Conservation (phyloP, 768 basidiomycete species). For the Lentinula guzmanii region DNA sequence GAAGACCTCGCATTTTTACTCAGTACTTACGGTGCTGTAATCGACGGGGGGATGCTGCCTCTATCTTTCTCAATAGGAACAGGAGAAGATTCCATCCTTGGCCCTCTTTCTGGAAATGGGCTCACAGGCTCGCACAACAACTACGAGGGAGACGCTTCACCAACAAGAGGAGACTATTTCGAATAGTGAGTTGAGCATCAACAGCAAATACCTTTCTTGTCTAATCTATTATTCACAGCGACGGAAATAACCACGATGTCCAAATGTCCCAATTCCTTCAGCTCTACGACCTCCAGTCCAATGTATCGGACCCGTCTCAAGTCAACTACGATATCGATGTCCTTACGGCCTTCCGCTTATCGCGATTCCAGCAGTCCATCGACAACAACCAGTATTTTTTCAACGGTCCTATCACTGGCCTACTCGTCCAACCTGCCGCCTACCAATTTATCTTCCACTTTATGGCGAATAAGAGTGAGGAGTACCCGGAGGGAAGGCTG, state of each 20-base stretch:
- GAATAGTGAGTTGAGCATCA: too few relatives aligned
- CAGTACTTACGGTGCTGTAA: not conserved
- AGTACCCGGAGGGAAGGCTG: slow-evolving; percentile 3
- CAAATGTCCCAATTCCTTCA: not conserved
- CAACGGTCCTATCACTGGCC: not conserved
- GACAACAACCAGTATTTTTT: slow-evolving; percentile 2
- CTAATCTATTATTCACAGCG: too few relatives aligned
- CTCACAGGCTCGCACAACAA: slow-evolving; percentile 11
- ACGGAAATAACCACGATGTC: not conserved
- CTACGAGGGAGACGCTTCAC: not conserved
- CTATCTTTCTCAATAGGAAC: not conserved
- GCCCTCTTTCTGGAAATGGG: not conserved
- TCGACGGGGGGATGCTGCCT: not conserved
- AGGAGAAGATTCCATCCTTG: not conserved
- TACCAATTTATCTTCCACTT: not conserved
- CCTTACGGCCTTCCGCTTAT: not conserved
- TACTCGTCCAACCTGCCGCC: not conserved
- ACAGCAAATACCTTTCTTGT: too few relatives aligned
- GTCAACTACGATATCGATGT: slow-evolving; percentile 5
- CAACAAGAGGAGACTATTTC: not conserved
- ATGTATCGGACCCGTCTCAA: not conserved
- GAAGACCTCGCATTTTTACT: not conserved
- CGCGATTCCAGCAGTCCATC: not conserved
- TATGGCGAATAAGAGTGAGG: slow-evolving; percentile 6
- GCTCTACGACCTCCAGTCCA: not conserved